Evolutionary conservation across 163 green algal genomes (phyloP).

Genomic region (Picocystis sp.): DNA sequence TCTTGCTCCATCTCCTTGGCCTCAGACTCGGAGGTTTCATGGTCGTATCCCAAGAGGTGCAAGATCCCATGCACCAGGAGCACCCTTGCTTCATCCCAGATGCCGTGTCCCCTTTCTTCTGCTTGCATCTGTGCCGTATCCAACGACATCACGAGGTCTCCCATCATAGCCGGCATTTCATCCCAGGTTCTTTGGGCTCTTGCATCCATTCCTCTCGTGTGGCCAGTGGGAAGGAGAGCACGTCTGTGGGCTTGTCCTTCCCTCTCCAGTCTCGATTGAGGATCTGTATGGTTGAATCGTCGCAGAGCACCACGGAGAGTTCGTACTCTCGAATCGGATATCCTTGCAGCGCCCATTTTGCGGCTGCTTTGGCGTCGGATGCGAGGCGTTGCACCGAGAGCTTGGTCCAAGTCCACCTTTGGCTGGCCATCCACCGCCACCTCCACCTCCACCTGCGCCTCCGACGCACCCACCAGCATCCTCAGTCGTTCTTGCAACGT

Average conservation of each 20-base stretch:
- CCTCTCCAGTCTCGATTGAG: constrained; percentile 68
- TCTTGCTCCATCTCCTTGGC: constrained; percentile 50
- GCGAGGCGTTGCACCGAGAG: too few species aligned
- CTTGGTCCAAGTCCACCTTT: too few species aligned
- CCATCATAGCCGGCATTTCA: constrained; percentile 36
- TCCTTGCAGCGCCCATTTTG: too few species aligned
- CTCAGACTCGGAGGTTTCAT: constrained; percentile 35
- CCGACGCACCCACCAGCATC: too few species aligned
- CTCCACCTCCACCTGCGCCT: too few species aligned
- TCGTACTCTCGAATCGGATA: constrained; percentile 9
- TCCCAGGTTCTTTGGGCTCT: background rate
- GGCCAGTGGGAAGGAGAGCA: constrained; percentile 71
- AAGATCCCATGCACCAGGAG: constrained; percentile 79
- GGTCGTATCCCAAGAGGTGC: constrained; percentile 73
- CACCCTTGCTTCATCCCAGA: constrained; percentile 74
- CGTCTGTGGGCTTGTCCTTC: constrained; percentile 79
- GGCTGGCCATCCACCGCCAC: too few species aligned
- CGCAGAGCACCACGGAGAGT: constrained; percentile 68
- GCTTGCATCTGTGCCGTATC: constrained; percentile 81
- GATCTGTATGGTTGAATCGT: constrained; percentile 59
- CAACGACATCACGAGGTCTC: constrained; percentile 85
- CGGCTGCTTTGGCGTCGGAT: too few species aligned
- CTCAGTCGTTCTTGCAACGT: too few species aligned
- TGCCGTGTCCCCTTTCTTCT: constrained; percentile 47
- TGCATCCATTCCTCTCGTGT: too few species aligned